phyloP scores from a whole-genome alignment of 192 early-diverging fungal species.

The Coemansia sp. region DNA sequence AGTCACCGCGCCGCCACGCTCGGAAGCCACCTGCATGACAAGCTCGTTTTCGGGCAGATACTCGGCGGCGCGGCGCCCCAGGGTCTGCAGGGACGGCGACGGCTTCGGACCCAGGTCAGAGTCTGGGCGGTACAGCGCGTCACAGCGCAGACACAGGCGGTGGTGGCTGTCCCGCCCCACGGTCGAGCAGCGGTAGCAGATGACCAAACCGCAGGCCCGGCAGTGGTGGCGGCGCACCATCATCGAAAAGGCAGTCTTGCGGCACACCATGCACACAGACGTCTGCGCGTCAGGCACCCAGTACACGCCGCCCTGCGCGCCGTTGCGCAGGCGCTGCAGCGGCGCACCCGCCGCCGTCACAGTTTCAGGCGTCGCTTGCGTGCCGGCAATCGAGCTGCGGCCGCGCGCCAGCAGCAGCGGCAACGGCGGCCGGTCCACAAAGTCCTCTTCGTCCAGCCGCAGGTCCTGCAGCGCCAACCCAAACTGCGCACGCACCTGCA shows the following conservation, averaged over 20 bases:
- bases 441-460: conserved; percentile 50
- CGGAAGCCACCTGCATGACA: conserved; percentile 30
- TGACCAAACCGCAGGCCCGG: conserved; percentile 48
- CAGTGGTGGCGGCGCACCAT: conserved; percentile 55
- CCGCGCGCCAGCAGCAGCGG: conserved; percentile 32
- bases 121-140: neutral
- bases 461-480: conserved; percentile 35
- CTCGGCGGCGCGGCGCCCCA: conserved; percentile 33
- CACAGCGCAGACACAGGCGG: conserved; percentile 38
- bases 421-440: conserved; percentile 39
- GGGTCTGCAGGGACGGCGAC: conserved; percentile 25
- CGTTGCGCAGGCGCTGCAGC: conserved; percentile 9
- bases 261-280: conserved; percentile 53
- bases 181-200: conserved; percentile 52
- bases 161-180: conserved; percentile 9
- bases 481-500: conserved; percentile 22
- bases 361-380: neutral
- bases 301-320: conserved; percentile 13
- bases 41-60: conserved; percentile 22
- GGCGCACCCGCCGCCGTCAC: neutral
- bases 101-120: neutral
- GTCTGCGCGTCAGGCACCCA: conserved; percentile 54
- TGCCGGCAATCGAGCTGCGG: conserved; percentile 44
- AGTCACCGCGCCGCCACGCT: neutral
- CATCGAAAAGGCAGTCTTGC: conserved; percentile 49